Base-by-base conservation (phyloP, 106 monocot species). In the Ottelia alismoides region DNA sequence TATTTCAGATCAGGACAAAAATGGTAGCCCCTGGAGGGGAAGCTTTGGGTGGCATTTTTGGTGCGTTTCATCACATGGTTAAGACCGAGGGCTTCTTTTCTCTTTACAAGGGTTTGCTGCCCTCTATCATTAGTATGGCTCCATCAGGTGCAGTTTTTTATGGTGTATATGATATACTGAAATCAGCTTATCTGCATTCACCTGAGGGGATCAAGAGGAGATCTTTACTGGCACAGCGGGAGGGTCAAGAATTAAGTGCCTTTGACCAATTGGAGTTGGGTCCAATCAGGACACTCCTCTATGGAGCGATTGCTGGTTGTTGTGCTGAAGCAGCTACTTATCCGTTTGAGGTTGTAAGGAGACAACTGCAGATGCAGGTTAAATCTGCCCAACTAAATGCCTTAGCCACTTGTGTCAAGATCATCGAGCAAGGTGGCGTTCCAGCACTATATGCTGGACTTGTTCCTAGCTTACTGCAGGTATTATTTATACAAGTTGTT, bases 81-180 rank as follows among this genome's bases (percentile, higher is more conserved):
- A 71, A 67, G 27, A 92, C 82, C 17, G 87, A 92, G 58, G 90
- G 98, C 23, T 85, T 99, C 70, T 86, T 89, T 50, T 85, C 98
- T 54, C 82, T 98, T 20, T 98, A 98, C 68, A 89, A 78, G 63
- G 98, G 98, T 18, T 70, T 98, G 40, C 43, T 82, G 20, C 98
- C 98, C 31, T 85, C 98, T 29, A 74, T 98, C 51, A 78, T 98
- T 24, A 90, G 90, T 66, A 98, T 98, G 98, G 98, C 90, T 17
- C 98, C 98, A 31, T 89, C 98, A 45, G 82, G 85, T 53, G 98
- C 98, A 25, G 88, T 98, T 53, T 98, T 98, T 62, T 98, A 98
- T 61, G 98, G 90, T 51, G 82, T 98, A 25, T 98, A 98, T 66
- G 98, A 98, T 56, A 90, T 90, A 57, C 62, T 98, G 27, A 98